Base-by-base conservation (phyloP, 768 basidiomycete species). In the Rhizopogon vesiculosus region DNA sequence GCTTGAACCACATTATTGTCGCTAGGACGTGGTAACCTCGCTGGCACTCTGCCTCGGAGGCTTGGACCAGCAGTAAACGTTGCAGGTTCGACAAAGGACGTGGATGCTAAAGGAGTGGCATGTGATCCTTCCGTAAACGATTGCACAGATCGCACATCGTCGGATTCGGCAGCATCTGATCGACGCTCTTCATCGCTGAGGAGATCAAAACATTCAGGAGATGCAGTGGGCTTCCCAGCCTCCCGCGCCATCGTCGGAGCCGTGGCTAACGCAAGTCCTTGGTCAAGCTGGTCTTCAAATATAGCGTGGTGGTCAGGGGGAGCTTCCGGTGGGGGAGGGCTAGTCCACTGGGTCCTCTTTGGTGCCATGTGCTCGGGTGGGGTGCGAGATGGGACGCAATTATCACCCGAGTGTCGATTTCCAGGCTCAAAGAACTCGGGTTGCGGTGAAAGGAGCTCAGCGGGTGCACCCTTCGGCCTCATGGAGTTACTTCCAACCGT, bases 311-410 rank as follows among this genome's bases (percentile, higher is more conserved):
- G 87, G 22, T 78, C 79, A 9, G 80, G 76, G 0, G 90, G 76
- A 1, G 89, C 91, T 62, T 87, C 87, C 1, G 85, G 82, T 3
- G 90, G 88, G 25, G 91, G 90, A 8, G 90, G 89, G 60, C 88
- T 91, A 2, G 90, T 92, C 91, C 90, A 92, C 68, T 88, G 87
- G 33, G 80, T 75, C 31, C 90, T 82, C 64, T 79, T 86, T 1
- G 91, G 87, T 16, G 87, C 89, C 91, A 91, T 90, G 61, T 89
- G 87, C 55, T 85, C 85, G 2, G 85, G 83, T 42, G 79, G 82
- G 7, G 79, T 74, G 15, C 78, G 77, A 45, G 73, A 54, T 61
- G 69, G 69, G 44, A 64, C 70, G 61, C 57, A 72, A 60, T 65
- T 66, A 31, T 66, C 70, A 54, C 63, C 57, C 42, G 66, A 57